A percentile compares a stretch with the other conserved stretches of the same genome.
phyloP scores from a whole-genome alignment of 768 basidiomycete genomes.

The Mycena epipterygia region DNA sequence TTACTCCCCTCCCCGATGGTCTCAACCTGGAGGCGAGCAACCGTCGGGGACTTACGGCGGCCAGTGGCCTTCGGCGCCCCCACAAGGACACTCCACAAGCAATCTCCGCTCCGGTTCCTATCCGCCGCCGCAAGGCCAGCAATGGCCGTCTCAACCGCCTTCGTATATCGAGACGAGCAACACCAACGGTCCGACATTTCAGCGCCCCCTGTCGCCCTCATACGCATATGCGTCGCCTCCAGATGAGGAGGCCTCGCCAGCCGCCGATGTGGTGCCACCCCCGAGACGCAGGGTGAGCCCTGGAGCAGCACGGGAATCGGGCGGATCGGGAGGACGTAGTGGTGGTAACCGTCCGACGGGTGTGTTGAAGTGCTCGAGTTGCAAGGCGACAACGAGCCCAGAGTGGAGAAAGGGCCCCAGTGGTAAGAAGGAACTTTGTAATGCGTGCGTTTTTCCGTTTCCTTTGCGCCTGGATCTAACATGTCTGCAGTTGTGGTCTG shows the following conservation, averaged over 20 bases:
- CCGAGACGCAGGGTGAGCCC: conserved; percentile 71
- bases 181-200: conserved; percentile 28
- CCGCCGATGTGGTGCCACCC: conserved; percentile 65
- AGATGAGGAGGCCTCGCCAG: conserved; percentile 44
- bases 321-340: conserved; percentile 58
- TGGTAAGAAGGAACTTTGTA: conserved; percentile 92
- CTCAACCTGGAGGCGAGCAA: conserved; percentile 47
- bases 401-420: conserved; percentile 95
- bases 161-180: conserved; percentile 40
- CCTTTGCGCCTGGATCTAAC: conserved; percentile 24
- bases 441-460: conserved; percentile 75
- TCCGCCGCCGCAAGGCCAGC: conserved; percentile 50
- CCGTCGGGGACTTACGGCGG: conserved; percentile 40
- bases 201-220: conserved; percentile 53
- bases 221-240: conserved; percentile 53
- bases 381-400: conserved; percentile 85
- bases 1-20: conserved; percentile 60
- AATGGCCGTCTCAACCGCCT: conserved; percentile 60
- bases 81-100: conserved; percentile 39
- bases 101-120: conserved; percentile 49
- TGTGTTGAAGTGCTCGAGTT: conserved; percentile 81
- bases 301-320: conserved; percentile 61
- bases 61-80: conserved; percentile 47
- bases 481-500: conserved; percentile 75
- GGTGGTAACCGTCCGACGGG: conserved; percentile 80